Evolutionary conservation across 306 rosid species (phyloP).

Genomic region (Betula pendula): DNA sequence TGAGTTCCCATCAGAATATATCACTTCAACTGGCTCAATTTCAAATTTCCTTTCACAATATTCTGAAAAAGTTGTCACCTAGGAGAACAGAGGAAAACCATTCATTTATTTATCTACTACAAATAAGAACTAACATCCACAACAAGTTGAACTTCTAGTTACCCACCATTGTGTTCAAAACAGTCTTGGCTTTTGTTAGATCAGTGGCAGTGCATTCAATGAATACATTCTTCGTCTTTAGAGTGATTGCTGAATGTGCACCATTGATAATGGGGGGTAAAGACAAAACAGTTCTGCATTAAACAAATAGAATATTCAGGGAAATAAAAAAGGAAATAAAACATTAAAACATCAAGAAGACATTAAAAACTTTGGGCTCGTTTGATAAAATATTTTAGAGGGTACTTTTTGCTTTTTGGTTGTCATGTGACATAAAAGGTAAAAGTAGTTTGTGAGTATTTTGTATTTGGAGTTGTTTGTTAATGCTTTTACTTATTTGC

Average conservation of each 20-base stretch:
- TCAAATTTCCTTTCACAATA: conserved; percentile 71
- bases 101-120: conserved; percentile 15
- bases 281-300: conserved; percentile 81
- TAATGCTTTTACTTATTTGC: too few relatives aligned
- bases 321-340: neutral
- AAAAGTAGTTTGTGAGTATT: too few relatives aligned
- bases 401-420: too few relatives aligned
- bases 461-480: too few relatives aligned
- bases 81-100: conserved; percentile 28
- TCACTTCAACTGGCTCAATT: conserved; percentile 90
- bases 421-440: too few relatives aligned
- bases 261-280: conserved; percentile 93
- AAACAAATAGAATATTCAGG: conserved; percentile 2
- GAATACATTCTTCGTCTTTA: conserved; percentile 80
- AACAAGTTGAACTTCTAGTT: conserved; percentile 15
- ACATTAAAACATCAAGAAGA: conserved; percentile 17
- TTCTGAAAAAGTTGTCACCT: conserved; percentile 81
- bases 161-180: conserved; percentile 83
- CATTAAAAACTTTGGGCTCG: neutral
- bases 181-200: conserved; percentile 90
- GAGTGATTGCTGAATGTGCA: conserved; percentile 87
- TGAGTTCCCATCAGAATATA: conserved; percentile 70
- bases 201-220: conserved; percentile 98
- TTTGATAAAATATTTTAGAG: too few relatives aligned
- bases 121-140: conserved; percentile 13